Base-by-base conservation (phyloP, 441 rosid species). In the Populus hybrid region DNA sequence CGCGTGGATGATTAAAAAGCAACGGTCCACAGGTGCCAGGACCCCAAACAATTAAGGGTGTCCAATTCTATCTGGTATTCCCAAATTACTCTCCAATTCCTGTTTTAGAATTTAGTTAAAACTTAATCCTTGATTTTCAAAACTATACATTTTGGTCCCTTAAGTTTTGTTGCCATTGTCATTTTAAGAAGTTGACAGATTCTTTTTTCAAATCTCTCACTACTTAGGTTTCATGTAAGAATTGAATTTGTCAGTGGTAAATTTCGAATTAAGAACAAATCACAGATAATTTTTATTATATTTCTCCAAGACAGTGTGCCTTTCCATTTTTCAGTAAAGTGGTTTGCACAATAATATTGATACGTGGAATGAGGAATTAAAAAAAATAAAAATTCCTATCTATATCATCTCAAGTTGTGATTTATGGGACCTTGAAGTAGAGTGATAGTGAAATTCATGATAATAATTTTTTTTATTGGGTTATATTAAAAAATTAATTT, bases 1-100 rank as follows among this genome's bases (percentile, higher is more conserved):
- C 88, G 90, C 85, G 90, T 87, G 11, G 18, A 5, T n/a, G 50
- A 73, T 46, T 69, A 11, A 26, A 6, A 40, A 75, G 26, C 6
- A 30, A 32, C 21, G 77, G 40, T 9, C 35, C 34, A 2, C 71
- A 68, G 40, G 40, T 68, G 40, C 20, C 38, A 16, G n/a, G 28
- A n/a, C 71, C 57, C 57, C 57, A 14, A 1, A 14, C 57, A 50
- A 50, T 50, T 50, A 14, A 14, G 57, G 7, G 1, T 50, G 5
- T 50, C 57, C 7, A 50, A 14, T 50, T 14, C 57, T 14, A 16
- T 4, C n/a, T 46, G 54, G 4, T 46, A 12, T 0, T 46, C 57
- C 57, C 1, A 50, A 14, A 50, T 5, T 50, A 50, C 57, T 14
- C 57, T 50, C 57, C 5, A 50, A 50, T 14, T 50, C 20, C 57